A percentile compares a stretch with the other conserved stretches of the same genome.
Evolutionary conservation across 306 rosid species (phyloP).

Genomic region (Hippophae gyantsensis): DNA sequence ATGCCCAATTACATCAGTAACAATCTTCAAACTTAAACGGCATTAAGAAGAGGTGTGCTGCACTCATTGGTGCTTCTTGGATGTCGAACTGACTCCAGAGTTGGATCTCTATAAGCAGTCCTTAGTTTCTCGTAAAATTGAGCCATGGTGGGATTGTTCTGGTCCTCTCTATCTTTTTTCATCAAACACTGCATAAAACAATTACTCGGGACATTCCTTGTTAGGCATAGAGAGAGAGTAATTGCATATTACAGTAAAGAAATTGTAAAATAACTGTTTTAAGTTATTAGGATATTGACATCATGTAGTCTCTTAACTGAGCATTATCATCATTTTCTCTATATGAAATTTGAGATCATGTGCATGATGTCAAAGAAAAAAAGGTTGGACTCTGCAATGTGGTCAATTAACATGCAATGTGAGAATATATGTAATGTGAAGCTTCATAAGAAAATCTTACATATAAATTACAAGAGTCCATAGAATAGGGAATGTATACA

Average conservation of each 20-base stretch:
- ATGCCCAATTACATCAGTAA: no score
- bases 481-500: no score
- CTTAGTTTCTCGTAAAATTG: constrained; percentile 44
- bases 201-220: not conserved
- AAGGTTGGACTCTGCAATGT: no score
- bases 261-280: not conserved
- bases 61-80: constrained; percentile 27
- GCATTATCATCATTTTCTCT: no score
- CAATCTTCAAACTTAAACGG: constrained; percentile 25
- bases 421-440: no score
- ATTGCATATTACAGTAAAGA: not conserved
- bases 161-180: constrained; percentile 62
- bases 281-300: not conserved
- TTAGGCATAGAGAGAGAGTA: constrained; percentile 9
- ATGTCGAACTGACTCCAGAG: constrained; percentile 32
- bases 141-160: constrained; percentile 33
- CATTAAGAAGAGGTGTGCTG: constrained; percentile 47
- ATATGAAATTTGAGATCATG: no score
- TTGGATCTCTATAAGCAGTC: constrained; percentile 58
- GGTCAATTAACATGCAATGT: no score
- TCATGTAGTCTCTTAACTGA: no score
- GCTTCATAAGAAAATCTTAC: no score
- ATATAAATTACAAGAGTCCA: no score
- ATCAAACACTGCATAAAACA: constrained; percentile 52
- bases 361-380: no score